Base-by-base conservation (phyloP, 768 basidiomycete species). In the Cyclocybe cylindracea region DNA sequence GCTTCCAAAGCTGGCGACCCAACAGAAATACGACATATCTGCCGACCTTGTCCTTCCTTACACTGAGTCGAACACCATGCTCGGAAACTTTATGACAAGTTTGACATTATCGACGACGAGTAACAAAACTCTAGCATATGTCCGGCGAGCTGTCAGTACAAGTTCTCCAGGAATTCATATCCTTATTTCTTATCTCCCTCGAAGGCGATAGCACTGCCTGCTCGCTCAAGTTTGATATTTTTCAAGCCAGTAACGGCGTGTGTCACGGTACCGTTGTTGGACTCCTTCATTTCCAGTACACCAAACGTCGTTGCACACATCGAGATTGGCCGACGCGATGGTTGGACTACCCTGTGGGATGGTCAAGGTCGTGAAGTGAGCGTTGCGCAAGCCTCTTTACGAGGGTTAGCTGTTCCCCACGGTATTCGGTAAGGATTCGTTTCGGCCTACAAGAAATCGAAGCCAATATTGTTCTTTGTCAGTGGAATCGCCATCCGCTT, bases 81-180 rank as follows among this genome's bases (percentile, higher is more conserved):
- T 94, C 2, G 91, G 91, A 38, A 94, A 94, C 66, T 94, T 93
- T 67, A 94, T 94, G 91, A 73, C 83, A 4, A 78, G 75, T 39
- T 64, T 93, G 34, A 83, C 78, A 1, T 68, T 94, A 24, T 73
- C 71, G 2, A 84, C 85, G 0, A 58, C 74, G 29, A 75, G 77
- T 13, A 91, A 91, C 65, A 80, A 77, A 60, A 87, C 89, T 5
- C 69, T 94, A 19, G 67, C 72, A 4, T 69, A 75, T 11, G 72
- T 82, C 49, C 84, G 89, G 54, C 77, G 81, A 55, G 82, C 91
- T 9, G 91, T 92, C 62, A 61, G 86, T 45, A 32, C n/a, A 34
- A 11, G 34, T 31, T 13, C 13, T 48, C 5, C 24, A 24, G 24
- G 24, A 10, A 8, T 31, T 64, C 34, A 1, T 48, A 43, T 46